Percentiles rank a stretch among this genome's conserved stretches.
phyloP scores from a whole-genome alignment of 805 yeast genomes.

The Metschnikowia lochheadii region DNA sequence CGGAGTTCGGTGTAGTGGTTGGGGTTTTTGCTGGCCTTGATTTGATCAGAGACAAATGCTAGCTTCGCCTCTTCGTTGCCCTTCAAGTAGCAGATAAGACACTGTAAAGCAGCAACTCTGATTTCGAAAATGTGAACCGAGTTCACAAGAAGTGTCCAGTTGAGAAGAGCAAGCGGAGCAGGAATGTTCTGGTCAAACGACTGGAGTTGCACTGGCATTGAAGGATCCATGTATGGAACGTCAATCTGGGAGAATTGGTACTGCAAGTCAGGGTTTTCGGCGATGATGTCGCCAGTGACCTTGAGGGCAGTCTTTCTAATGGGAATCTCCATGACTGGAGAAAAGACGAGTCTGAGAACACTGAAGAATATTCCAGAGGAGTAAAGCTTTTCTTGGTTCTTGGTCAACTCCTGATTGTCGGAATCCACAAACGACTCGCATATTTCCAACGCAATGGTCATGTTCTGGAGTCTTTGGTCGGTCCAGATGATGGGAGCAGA shows the following conservation, averaged over 20 bases:
- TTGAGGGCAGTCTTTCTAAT: slow-evolving; percentile 67
- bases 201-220: slow-evolving; percentile 44
- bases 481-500: slow-evolving; percentile 60
- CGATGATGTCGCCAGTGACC: slow-evolving; percentile 73
- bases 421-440: slow-evolving; percentile 66
- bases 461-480: slow-evolving; percentile 66
- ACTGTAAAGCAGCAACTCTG: slow-evolving; percentile 64
- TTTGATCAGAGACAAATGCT: slow-evolving; percentile 66
- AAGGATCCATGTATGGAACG: slow-evolving; percentile 87
- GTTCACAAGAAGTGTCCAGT: slow-evolving; percentile 77
- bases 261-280: slow-evolving; percentile 65
- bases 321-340: slow-evolving; percentile 56
- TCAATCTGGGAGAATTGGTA: slow-evolving; percentile 72
- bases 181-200: slow-evolving; percentile 46
- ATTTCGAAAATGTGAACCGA: slow-evolving; percentile 84
- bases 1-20: slow-evolving; percentile 20
- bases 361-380: slow-evolving; percentile 60
- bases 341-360: slow-evolving; percentile 67
- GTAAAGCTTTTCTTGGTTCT: slow-evolving; percentile 59
- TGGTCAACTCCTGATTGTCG: slow-evolving; percentile 60
- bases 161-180: slow-evolving; percentile 66
- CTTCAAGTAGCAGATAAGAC: slow-evolving; percentile 64
- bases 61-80: slow-evolving; percentile 58
- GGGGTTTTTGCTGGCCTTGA: slow-evolving; percentile 32
- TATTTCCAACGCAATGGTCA: slow-evolving; percentile 65